These are phyloP conservation scores for Nitzschia sp. DNA, from an alignment of 108 stramenopile genomes.

Conservation along the genomic window DNA sequence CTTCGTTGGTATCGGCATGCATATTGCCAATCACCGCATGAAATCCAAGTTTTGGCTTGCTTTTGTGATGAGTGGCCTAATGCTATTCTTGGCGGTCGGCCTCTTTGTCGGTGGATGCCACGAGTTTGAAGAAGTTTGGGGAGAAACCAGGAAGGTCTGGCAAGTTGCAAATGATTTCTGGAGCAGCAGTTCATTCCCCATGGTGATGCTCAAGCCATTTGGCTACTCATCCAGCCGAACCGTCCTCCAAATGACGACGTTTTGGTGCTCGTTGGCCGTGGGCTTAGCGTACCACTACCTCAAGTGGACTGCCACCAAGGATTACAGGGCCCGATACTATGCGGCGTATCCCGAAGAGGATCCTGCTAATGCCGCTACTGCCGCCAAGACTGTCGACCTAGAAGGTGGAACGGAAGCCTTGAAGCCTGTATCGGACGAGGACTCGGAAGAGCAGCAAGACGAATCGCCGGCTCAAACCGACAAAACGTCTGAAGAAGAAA, in stretches of 20 bases:
- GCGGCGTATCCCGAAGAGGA: not conserved
- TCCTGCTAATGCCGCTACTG: not conserved
- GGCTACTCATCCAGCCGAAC: constrained; percentile 70
- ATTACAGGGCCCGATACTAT: not conserved
- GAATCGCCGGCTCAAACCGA: no score
- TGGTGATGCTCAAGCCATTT: constrained; percentile 78
- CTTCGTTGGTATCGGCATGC: constrained; percentile 49
- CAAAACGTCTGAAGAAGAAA: no score
- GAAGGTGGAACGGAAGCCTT: not conserved
- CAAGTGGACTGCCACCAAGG: constrained; percentile 4
- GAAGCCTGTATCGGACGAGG: not conserved
- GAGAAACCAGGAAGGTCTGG: constrained; percentile 57
- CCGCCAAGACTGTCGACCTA: not conserved
- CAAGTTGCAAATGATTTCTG: constrained; percentile 42
- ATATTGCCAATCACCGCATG: constrained; percentile 56
- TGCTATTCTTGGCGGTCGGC: constrained; percentile 61
- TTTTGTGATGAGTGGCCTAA: constrained; percentile 48
- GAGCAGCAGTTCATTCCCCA: constrained; percentile 57
- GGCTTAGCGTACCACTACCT: constrained; percentile 47
- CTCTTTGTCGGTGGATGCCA: constrained; percentile 73
- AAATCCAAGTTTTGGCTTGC: constrained; percentile 58
- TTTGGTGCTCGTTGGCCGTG: constrained; percentile 62
- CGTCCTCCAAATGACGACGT: constrained; percentile 60
- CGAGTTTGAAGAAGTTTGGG: constrained; percentile 67
- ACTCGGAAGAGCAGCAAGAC: not conserved